Conservation (phyloP, 768 basidiomycete species). For the Serendipita indica region DNA sequence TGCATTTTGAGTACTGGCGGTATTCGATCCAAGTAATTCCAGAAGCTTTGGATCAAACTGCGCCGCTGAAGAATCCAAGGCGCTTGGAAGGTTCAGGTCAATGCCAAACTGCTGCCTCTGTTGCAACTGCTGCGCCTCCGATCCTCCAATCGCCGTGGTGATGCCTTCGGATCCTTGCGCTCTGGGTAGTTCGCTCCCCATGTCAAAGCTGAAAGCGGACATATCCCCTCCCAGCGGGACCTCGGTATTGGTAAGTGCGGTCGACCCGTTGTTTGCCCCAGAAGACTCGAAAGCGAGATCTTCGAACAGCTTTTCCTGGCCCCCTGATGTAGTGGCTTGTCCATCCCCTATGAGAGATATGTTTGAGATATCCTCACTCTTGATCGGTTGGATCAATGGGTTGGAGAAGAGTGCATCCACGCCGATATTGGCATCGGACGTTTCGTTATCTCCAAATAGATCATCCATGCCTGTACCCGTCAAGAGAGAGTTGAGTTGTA, state of each 20-base stretch:
- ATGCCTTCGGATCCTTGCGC: not conserved
- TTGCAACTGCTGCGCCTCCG: not conserved
- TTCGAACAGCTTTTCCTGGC: not conserved
- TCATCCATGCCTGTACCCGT: not conserved
- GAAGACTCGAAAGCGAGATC: not conserved
- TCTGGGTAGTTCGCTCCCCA: not conserved
- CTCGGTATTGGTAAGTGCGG: not conserved
- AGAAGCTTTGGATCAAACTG: no score
- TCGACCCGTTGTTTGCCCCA: not conserved
- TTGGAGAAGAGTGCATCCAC: not conserved
- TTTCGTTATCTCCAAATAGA: conserved; percentile 1
- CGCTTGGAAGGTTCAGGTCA: not conserved
- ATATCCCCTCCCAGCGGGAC: not conserved
- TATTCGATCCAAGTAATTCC: not conserved
- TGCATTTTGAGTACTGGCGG: not conserved
- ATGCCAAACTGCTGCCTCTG: conserved; percentile 2
- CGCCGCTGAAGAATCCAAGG: not conserved
- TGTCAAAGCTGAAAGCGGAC: not conserved
- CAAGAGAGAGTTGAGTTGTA: not conserved
- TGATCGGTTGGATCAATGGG: not conserved
- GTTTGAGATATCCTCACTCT: not conserved
- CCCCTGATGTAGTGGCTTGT: not conserved
- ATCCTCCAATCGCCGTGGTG: not conserved
- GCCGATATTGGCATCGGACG: not conserved
- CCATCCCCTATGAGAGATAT: not conserved